A percentile compares a stretch with the other conserved stretches of the same genome.
Evolutionary conservation across 257 asterid genomes (phyloP).

Genomic region (Solanum sparsipilum): DNA sequence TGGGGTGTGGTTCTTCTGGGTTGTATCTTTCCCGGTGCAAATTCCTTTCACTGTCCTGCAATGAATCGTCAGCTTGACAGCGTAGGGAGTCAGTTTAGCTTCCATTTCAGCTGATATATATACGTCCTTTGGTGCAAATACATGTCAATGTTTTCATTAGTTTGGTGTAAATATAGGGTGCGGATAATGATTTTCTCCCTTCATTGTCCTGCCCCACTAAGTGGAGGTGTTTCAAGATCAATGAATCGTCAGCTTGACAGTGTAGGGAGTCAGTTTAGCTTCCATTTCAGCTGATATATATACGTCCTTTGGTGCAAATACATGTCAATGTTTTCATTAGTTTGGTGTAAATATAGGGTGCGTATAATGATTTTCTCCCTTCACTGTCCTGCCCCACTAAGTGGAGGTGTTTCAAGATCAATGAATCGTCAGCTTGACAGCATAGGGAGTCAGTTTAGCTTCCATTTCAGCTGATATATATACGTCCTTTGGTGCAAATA

Average conservation of each 20-base stretch:
- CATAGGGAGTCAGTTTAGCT: not conserved
- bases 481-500: not conserved
- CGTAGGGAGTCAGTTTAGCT: too few species aligned
- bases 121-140: not conserved
- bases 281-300: not conserved
- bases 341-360: not conserved
- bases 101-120: not conserved
- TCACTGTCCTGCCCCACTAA: not conserved
- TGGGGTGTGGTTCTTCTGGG: not conserved
- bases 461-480: not conserved
- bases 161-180: not conserved
- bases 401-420: not conserved
- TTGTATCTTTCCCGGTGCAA: not conserved
- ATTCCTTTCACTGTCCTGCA: not conserved
- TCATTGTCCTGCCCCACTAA: not conserved
- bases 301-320: not conserved
- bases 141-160: not conserved
- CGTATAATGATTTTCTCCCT: not conserved
- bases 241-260: not conserved
- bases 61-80: not conserved
- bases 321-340: not conserved
- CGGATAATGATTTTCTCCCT: not conserved
- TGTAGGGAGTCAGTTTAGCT: too few species aligned
- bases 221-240: not conserved
- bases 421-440: not conserved